phyloP scores from a whole-genome alignment of 1,284 basidiomycete genomes.

The Papiliotrema fonsecae region DNA sequence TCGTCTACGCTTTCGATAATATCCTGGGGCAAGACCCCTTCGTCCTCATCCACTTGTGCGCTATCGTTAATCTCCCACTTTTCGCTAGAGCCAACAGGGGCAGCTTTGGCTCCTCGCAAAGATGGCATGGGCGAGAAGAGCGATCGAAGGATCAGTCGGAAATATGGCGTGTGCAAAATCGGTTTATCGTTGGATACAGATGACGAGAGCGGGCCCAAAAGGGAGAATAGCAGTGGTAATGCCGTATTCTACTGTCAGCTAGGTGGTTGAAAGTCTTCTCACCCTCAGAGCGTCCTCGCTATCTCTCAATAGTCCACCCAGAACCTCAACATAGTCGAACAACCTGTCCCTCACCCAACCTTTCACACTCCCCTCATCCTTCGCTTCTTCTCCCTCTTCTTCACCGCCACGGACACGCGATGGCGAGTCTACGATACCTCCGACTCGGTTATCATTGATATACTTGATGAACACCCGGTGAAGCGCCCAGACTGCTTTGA shows the following conservation, averaged over 20 bases:
- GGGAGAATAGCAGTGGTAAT: conserved; percentile 71
- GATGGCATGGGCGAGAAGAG: conserved; percentile 36
- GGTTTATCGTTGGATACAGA: conserved; percentile 42
- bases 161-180: conserved; percentile 37
- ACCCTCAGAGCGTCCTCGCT: conserved; percentile 62
- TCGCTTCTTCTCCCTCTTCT: conserved; percentile 11
- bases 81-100: conserved; percentile 25
- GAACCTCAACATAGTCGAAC: conserved; percentile 61
- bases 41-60: conserved; percentile 32
- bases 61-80: conserved; percentile 13
- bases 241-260: conserved; percentile 59
- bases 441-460: conserved; percentile 59
- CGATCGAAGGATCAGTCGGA: conserved; percentile 36
- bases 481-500: conserved; percentile 73
- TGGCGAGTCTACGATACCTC: conserved; percentile 5
- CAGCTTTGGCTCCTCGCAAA: conserved; percentile 42
- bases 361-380: conserved; percentile 61
- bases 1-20: conserved; percentile 51
- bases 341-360: conserved; percentile 70
- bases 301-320: conserved; percentile 67
- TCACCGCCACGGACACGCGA: conserved; percentile 12
- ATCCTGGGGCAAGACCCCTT: conserved; percentile 59
- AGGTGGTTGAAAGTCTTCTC: conserved; percentile 24
- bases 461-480: conserved; percentile 73
- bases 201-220: conserved; percentile 72